Evolutionary conservation across 805 yeast species (phyloP), one percentile per base, ranked within the genome.

Genomic region (Nakazawaea pomicola): DNA sequence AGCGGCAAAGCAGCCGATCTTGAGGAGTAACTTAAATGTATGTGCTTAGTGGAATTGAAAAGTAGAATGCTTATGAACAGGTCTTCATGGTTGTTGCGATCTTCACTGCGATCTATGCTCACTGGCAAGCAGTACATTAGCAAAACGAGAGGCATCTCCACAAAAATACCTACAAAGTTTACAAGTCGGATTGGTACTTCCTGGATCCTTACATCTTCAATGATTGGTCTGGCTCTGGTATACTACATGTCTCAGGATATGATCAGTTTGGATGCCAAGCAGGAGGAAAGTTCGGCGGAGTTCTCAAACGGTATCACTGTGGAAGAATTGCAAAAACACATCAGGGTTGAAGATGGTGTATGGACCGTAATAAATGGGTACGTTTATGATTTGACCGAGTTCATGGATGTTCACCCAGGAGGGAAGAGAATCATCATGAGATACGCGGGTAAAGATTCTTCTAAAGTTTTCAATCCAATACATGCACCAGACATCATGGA

Each of bases 401-500:
- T 70, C 45, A 45, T 68, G 21, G 17, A 41, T 2, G 24, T 38
- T 6, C 68, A 64, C 36, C 68, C 68, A 1, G 68, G 68, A 17
- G 68, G 68, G 4, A 46, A 49, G 29, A 40, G 42, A 6, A 52
- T 57, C 29, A 59, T 63, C 27, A 32, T 58, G 38, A 52, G 47
- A 18, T 56, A 53, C 43, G 66, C 64, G 21, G 93, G 93, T 11
- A 78, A 74, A 45, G 88, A 84, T 52, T 95, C 91, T 9, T 82
- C 93, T 6, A 80, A 82, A 51, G 78, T 86, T 8, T 91, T 88
- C 56, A 86, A 83, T 45, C 96, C 95, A 15, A 72, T 91, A 46
- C 99, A 91, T 60, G 93, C 98, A 0, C 76, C 82, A n/a, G 96
- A 89, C 52, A 83, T 87, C 6, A 68, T 91, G 40, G 79, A 76